Percentiles rank a stretch among this genome's conserved stretches.
phyloP scores from a whole-genome alignment of 2,329 filamentous ascomycete species.

The Lecanoromycetidae sp. region DNA sequence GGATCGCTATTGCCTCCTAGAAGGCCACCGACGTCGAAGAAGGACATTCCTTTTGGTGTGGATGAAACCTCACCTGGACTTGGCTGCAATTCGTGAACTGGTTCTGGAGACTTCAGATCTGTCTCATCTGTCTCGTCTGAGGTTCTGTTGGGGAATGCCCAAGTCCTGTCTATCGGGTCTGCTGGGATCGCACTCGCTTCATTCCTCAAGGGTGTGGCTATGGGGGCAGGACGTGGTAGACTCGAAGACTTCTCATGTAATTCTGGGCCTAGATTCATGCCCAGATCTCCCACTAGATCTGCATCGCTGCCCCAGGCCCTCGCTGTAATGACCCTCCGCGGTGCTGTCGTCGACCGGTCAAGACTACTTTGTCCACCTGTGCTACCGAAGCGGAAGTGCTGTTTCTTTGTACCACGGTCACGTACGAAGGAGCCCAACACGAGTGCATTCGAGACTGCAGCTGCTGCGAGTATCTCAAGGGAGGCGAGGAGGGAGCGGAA shows the following conservation, averaged over 20 bases:
- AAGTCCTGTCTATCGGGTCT: conserved; percentile 13
- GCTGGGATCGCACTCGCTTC: conserved; percentile 17
- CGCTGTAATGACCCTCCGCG: conserved; percentile 42
- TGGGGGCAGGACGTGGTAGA: conserved; percentile 29
- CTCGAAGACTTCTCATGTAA: conserved; percentile 30
- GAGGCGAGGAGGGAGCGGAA: conserved; percentile 82
- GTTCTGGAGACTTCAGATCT: conserved; percentile 8
- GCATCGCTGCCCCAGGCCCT: conserved; percentile 81
- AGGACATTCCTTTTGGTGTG: conserved; percentile 52
- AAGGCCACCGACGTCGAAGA: conserved; percentile 75
- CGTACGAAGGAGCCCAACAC: conserved; percentile 87
- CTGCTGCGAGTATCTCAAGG: conserved; percentile 78
- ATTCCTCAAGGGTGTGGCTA: conserved; percentile 26
- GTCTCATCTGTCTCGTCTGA: conserved; percentile 16
- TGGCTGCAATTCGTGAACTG: conserved; percentile 7
- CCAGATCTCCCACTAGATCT: conserved; percentile 70
- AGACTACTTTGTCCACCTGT: conserved; percentile 25
- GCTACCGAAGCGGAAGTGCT: conserved; percentile 32
- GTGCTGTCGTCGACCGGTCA: conserved; percentile 21
- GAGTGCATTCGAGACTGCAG: conserved; percentile 73
- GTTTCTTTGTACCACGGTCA: conserved; percentile 81
- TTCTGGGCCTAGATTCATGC: conserved; percentile 51
- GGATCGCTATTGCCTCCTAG: conserved; percentile 42
- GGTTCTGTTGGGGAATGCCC: conserved; percentile 15
- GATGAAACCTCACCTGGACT: conserved; percentile 16